Base-by-base conservation (phyloP, 768 basidiomycete genomes). In the Termitomyces sp. region DNA sequence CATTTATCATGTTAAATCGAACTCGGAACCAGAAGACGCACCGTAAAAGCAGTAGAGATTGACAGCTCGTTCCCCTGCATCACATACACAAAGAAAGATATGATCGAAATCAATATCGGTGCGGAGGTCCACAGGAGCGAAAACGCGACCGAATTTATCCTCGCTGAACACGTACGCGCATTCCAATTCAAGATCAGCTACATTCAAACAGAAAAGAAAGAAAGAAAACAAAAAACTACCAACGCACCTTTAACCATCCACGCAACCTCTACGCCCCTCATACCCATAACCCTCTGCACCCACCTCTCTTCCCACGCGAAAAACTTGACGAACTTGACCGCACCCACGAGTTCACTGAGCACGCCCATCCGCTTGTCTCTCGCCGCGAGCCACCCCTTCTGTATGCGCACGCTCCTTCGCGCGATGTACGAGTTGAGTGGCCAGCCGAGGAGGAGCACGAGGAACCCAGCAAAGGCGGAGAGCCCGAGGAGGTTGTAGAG, bases 21-120 rank as follows among this genome's bases (percentile, higher is more conserved):
- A 22, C 13, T 45, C 5, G 22, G 5, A 22, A 22, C 22, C 2
- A 24, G 18, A 48, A 18, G 27, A 75, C 83, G 37, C 45, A 87
- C 87, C 46, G 95, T 96, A 68, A 96, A 96, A 0, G 95, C 95
- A 18, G 85, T 79, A 9, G 88, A 79, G 51, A 95, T 78, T 0
- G 91, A 89, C 49, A 98, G 70, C 68, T 90, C 75, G 48, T 92
- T 81, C 0, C 90, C 89, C 63, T 81, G 83, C 61, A 84, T 73
- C 30, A 95, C 84, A 61, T 84, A 93, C 20, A 78, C 79, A 65
- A 84, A 78, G 79, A 96, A 96, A 2, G 89, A 86, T 16, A 90
- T 80, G 57, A 94, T 79, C 1, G 91, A 92, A 18, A 96, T 84
- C 13, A 90, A 69, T 50, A 93, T 86, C 0, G 94, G 94, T 0